Base-by-base conservation (phyloP, 176 grass and related monocot genomes). In the Bolboschoenus planiculmis region DNA sequence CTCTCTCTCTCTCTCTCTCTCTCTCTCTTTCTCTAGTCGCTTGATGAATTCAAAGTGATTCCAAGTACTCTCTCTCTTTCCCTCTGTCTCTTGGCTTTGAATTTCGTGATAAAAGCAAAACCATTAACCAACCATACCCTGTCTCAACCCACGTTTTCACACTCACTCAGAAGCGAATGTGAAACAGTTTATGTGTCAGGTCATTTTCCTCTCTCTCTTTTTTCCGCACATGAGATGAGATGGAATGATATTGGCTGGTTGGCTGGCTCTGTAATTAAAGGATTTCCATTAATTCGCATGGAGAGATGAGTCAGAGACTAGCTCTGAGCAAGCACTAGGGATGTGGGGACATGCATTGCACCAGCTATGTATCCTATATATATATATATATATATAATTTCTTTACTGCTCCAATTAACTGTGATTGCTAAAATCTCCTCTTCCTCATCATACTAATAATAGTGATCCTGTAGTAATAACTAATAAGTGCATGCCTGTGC, bases 91-190 rank as follows among this genome's bases (percentile, higher is more conserved):
- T 75, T 51, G 44, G 26, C 24, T 50, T 3, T 76, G 44, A 47
- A 1, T 39, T 82, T 11, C 1, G 20, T 76, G 10, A 75, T 75
- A 76, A 76, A 72, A 76, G 72, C 72, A 76, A 76, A 76, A 76
- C 72, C 43, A 27, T 27, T 27, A 29, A 51, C 24, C 43, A 27
- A 51, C 23, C 70, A 13, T 11, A 47, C 5, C n/a, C 34, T 27
- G 23, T n/a, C 7, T 67, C 63, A 67, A 31, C n/a, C 64, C 72
- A 76, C 44, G 67, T 72, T 72, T 44, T n/a, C n/a, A n/a, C 10
- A 33, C 26, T 76, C 42, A 76, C 24, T 76, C 72, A 68, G 72
- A 76, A 43, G 71, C 6, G 43, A 48, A 48, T 23, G 24, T 14
- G 21, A 34, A 66, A 35, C 1, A 33, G 33, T 66, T 2, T 16